Evolutionary conservation across 1,284 basidiomycete genomes (phyloP), one percentile per base, ranked within the genome.

Genomic region (Microbotryomycetes sp.): DNA sequence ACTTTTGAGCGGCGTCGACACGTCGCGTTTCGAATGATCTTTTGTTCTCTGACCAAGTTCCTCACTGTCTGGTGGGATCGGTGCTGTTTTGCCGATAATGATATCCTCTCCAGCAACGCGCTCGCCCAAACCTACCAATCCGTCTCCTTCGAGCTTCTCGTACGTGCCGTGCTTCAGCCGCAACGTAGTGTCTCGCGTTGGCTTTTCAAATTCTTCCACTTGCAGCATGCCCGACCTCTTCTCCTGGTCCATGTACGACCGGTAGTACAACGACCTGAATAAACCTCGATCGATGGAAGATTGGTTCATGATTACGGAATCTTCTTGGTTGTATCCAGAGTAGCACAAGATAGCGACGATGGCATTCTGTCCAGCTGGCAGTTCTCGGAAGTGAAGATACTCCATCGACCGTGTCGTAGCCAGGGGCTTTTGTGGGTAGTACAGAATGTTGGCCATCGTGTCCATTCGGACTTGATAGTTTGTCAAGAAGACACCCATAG

Each of bases 261-360:
- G 86, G 78, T 97, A 98, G 78, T 98, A 99, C 74, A 99, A 87
- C 80, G 92, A 96, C 30, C 94, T 86, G 87, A 99, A 98, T 36
- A 99, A 82, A 64, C 96, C 94, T 60, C 96, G 89, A 74, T 98
- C 94, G 73, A 98, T 91, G 23, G 94, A 96, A 68, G 88, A 92
- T 78, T 99, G 94, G 77, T 98, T 98, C 94, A 98, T 97, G 77
- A 99, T 98, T 77, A 99, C 94, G 68, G 96, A 98, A 83, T 98
- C 96, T 85, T 98, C 96, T 78, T 98, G 96, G 77, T 99, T 98
- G 79, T 98, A 99, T 32, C 94, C 94, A 70, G 92, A 97, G 79
- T 98, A 98, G 74, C 93, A 97, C 56, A 98, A 81, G 75, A 99
- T 98, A 4, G 96, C 94, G 52, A 99, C 93, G 67, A 97, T 92